Evolutionary conservation across 148 eudicot species (phyloP).

Genomic region (Diospyros lotus): DNA sequence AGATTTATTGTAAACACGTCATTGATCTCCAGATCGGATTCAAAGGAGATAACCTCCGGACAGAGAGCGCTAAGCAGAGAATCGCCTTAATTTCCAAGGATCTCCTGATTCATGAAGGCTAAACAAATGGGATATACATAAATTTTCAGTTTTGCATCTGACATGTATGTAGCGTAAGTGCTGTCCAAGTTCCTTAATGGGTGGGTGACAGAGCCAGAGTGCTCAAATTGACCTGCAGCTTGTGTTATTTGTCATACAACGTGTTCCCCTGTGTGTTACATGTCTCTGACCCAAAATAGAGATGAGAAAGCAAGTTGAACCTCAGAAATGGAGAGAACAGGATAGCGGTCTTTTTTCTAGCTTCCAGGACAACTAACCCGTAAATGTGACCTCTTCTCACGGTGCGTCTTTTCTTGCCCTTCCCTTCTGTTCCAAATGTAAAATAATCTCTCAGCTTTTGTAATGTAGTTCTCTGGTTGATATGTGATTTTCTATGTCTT

Average conservation of each 20-base stretch:
- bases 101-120: constrained; percentile 66
- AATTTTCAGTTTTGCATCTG: constrained; percentile 5
- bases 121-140: not conserved
- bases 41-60: constrained; percentile 16
- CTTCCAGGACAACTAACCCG: constrained; percentile 26
- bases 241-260: constrained; percentile 1
- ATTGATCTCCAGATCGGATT: constrained; percentile 12
- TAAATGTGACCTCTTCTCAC: not conserved
- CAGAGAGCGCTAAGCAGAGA: constrained; percentile 40
- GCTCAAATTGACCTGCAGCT: not conserved
- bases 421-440: constrained; percentile 7
- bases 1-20: not conserved
- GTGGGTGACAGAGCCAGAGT: not conserved
- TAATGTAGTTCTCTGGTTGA: constrained; percentile 6
- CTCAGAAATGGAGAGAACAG: constrained; percentile 7
- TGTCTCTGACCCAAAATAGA: constrained; percentile 10
- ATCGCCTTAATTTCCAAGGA: constrained; percentile 69
- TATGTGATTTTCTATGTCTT: not conserved
- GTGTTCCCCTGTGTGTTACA: too few species aligned
- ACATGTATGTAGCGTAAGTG: not conserved
- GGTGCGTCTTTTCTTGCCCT: not conserved
- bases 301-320: constrained; percentile 12
- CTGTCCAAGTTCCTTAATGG: not conserved
- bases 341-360: constrained; percentile 28
- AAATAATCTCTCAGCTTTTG: not conserved